These are phyloP conservation scores for Prasinococcaceae sp. DNA, from an alignment of 139 green algal genomes.

Conservation along the genomic window DNA sequence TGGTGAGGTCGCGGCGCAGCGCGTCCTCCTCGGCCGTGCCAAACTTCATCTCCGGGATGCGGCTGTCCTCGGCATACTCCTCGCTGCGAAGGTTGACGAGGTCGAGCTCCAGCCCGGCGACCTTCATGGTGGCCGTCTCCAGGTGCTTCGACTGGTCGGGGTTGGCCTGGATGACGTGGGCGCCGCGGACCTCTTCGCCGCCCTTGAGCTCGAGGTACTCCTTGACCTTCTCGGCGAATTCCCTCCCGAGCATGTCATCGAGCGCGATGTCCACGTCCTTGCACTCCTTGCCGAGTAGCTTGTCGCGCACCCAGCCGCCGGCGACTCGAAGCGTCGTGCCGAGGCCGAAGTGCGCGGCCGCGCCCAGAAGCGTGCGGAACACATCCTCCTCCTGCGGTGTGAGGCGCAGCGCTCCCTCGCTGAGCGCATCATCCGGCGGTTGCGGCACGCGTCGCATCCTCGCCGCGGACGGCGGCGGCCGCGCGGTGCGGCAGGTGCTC, in stretches of 20 bases:
- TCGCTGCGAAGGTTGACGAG: slow-evolving; percentile 92
- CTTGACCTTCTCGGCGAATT: slow-evolving; percentile 82
- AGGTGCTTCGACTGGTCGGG: slow-evolving; percentile 97
- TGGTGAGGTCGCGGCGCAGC: slow-evolving; percentile 78
- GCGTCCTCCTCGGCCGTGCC: slow-evolving; percentile 37
- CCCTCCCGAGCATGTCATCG: slow-evolving; percentile 70
- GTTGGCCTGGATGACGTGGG: slow-evolving; percentile 84
- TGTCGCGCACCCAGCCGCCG: slow-evolving; percentile 94
- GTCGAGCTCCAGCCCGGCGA: slow-evolving; percentile 59
- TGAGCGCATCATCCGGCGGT: too few species aligned
- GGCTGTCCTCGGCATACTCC: slow-evolving; percentile 64
- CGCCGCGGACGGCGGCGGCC: too few species aligned
- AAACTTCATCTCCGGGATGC: slow-evolving; percentile 74
- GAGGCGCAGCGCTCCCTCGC: too few species aligned
- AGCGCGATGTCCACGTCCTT: slow-evolving; percentile 94
- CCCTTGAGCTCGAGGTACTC: slow-evolving; percentile 55
- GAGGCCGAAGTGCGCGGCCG: slow-evolving; percentile 29
- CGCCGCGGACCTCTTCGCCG: slow-evolving; percentile 26
- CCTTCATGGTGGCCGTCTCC: slow-evolving; percentile 83
- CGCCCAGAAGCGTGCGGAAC: slow-evolving; percentile 57
- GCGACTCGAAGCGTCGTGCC: slow-evolving; percentile 65
- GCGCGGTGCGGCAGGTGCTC: too few species aligned
- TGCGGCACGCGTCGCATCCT: too few species aligned
- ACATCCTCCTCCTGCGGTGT: slow-evolving; percentile 49
- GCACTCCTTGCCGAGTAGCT: slow-evolving; percentile 46